A percentile compares a stretch with the other conserved stretches of the same genome.
Evolutionary conservation across 1,139 yeast genomes (phyloP).

Genomic region (Sugiyamaella sp.): DNA sequence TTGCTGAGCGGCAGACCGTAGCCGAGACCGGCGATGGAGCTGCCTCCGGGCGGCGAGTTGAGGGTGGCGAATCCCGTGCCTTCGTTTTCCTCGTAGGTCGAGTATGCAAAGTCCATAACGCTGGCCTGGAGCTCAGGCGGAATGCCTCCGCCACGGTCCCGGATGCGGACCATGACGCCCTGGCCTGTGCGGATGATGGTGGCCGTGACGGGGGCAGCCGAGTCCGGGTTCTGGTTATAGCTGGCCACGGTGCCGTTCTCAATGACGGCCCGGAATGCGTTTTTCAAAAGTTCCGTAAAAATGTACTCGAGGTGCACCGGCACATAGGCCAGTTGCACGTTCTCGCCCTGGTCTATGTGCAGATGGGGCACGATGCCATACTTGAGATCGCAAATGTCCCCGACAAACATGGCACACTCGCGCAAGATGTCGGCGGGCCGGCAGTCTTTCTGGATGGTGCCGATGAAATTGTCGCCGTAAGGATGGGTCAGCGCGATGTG

Average conservation of each 20-base stretch:
- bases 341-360: constrained; percentile 55
- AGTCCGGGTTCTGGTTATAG: constrained; percentile 5
- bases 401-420: constrained; percentile 72
- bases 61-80: constrained; percentile 53
- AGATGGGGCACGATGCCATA: constrained; percentile 73
- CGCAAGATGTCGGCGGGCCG: constrained; percentile 62
- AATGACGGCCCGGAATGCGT: constrained; percentile 82
- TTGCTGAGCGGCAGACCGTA: constrained; percentile 88
- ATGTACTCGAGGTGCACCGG: constrained; percentile 87
- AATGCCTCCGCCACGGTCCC: constrained; percentile 92
- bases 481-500: constrained; percentile 63
- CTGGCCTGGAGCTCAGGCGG: constrained; percentile 62
- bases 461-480: constrained; percentile 56
- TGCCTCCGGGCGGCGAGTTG: constrained; percentile 75
- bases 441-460: constrained; percentile 68
- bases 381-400: constrained; percentile 78
- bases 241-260: constrained; percentile 51
- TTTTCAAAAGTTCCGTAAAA: constrained; percentile 82
- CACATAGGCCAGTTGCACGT: constrained; percentile 69
- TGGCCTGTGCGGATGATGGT: constrained; percentile 61
- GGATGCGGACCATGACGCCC: constrained; percentile 58
- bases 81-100: constrained; percentile 68
- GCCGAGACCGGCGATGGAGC: constrained; percentile 93
- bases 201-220: constrained; percentile 61
- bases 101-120: constrained; percentile 82